Evolutionary conservation across 305 asterid genomes (phyloP), one percentile per base, ranked within the genome.

Genomic region (Solanum hybrid): DNA sequence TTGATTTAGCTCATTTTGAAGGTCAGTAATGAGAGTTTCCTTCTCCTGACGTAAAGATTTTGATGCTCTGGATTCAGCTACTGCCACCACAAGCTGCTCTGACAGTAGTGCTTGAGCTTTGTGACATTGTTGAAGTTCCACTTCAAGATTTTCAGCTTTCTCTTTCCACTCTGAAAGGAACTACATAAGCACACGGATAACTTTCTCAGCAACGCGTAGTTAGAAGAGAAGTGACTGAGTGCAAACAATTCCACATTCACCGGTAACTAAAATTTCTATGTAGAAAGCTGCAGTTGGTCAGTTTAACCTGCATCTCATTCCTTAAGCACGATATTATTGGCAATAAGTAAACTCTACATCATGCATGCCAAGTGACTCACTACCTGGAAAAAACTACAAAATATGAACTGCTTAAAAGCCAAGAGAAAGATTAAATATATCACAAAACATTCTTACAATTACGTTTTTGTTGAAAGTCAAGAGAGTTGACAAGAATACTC

Each of bases 101-200:
- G 99, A 95, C 87, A 95, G 90, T 77, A 95, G 97, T 91, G 99
- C 92, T 91, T 93, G 99, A 90, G 95, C 99, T 93, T 95, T 97
- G 92, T 97, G 95, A 91, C 98, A 95, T 86, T 95, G 99, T 91
- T 96, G 99, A 92, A 97, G 97, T 92, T 97, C 99, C 89, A 82
- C 87, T 92, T 97, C 96, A 91, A 97, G 97, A 90, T 91, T 95
- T 92, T 96, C 96, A 92, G 95, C 96, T 86, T 96, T 97, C 90
- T 96, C 99, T 92, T 96, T 95, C 99, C 99, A 97, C 90, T 94
- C 99, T 19, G 96, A 97, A 91, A 84, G 40, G 75, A 51, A 84
- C 75, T 84, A 17, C 26, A 34, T 26, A 75, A 60, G 36, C 35
- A 17, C 37, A 32, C 2, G 31, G 29, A 37, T 4, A 32, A 77